Evolutionary conservation across 768 basidiomycete species (phyloP).

Genomic region (Lepiota venenata): DNA sequence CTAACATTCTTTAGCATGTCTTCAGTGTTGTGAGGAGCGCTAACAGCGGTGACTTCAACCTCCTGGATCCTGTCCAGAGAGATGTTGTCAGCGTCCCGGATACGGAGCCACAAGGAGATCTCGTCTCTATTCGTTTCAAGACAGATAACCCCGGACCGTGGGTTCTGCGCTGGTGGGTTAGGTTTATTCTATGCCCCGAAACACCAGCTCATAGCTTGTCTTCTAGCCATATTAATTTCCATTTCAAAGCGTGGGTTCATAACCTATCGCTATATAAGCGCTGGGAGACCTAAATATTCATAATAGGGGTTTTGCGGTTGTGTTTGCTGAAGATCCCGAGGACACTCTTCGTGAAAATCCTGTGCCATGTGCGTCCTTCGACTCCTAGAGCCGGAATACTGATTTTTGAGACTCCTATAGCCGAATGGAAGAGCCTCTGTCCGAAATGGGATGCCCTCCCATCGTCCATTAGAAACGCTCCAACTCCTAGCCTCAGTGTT

Average conservation of each 20-base stretch:
- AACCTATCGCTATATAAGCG: background rate
- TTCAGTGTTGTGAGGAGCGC: conserved; percentile 40
- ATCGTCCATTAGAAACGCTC: background rate
- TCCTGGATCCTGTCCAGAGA: conserved; percentile 43
- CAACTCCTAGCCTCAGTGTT: background rate
- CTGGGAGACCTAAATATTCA: background rate
- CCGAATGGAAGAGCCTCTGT: conserved; percentile 21
- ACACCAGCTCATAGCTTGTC: too few species aligned
- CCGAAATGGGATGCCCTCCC: conserved; percentile 20
- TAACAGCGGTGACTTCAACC: conserved; percentile 34
- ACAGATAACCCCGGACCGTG: conserved; percentile 66
- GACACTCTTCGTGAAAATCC: conserved; percentile 11
- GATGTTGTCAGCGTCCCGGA: conserved; percentile 33
- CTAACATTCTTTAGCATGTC: conserved; percentile 22
- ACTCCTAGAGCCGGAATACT: background rate
- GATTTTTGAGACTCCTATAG: conserved; percentile 2
- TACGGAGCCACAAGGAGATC: conserved; percentile 20
- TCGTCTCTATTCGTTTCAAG: conserved; percentile 51
- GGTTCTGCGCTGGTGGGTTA: conserved; percentile 30
- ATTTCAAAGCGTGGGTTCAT: background rate
- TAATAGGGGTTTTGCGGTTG: conserved; percentile 28
- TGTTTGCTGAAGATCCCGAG: conserved; percentile 30
- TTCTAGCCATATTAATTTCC: too few species aligned
- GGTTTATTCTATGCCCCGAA: too few species aligned
- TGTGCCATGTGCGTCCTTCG: background rate